Evolutionary conservation across 73 alveolate genomes (phyloP), one percentile per base, ranked within the genome.

Genomic region (Vitrella brassicaformis): DNA sequence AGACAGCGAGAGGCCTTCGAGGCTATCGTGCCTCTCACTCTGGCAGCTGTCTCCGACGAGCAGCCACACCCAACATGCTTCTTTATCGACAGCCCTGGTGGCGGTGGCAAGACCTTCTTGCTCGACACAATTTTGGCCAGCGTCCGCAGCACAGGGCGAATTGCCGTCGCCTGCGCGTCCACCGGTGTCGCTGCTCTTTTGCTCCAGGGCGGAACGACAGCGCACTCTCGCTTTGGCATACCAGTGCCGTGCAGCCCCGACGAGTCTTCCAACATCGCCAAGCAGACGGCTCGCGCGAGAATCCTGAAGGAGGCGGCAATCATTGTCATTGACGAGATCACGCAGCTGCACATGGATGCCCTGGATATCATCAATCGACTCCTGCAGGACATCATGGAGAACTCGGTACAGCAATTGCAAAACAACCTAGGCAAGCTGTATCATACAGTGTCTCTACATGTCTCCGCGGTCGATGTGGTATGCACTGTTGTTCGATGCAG

Each of bases 21-120:
- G 30, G 70, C 67, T 46, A 30, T 27, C 28, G 45, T 0, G 14
- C 30, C 47, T 27, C 31, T 47, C n/a, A 18, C n/a, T n/a, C n/a
- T n/a, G n/a, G n/a, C n/a, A n/a, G n/a, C n/a, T n/a, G n/a, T n/a
- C n/a, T n/a, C n/a, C n/a, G n/a, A n/a, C n/a, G n/a, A n/a, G n/a
- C n/a, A n/a, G n/a, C n/a, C n/a, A n/a, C n/a, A n/a, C n/a, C n/a
- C n/a, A n/a, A n/a, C 26, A 0, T 8, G 30, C 0, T 39, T 27
- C 66, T 39, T 71, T 10, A 19, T 71, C 0, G 78, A 71, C 29
- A 56, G 70, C 10, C 78, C 78, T 10, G 78, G 47, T 7, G 78
- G 70, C 30, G 8, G 47, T 9, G 65, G 47, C 0, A 71, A 71
- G 22, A 39, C 70, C 1, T 71, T 46, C 31, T 56, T 39, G 10